Evolutionary conservation across 306 rosid genomes (phyloP).

Genomic region (Quercus rubra): DNA sequence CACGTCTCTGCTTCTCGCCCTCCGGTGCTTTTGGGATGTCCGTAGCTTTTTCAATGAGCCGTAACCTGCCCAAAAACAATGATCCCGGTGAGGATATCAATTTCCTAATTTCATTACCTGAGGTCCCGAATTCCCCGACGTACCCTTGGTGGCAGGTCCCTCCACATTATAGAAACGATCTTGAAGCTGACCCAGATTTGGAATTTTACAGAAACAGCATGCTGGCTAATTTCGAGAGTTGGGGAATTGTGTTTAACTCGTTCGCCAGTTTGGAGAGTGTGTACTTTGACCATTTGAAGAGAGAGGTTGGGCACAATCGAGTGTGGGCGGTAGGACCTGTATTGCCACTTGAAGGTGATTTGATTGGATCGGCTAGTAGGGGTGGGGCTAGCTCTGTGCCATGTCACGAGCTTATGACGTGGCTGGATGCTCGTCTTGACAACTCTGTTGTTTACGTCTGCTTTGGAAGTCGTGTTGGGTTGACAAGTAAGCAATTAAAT

Average conservation of each 20-base stretch:
- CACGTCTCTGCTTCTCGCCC: constrained; percentile 39
- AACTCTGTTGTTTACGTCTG: background rate
- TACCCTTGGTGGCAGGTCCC: constrained; percentile 47
- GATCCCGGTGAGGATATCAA: background rate
- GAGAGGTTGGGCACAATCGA: constrained; percentile 23
- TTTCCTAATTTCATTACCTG: constrained; percentile 21
- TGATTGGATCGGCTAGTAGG: background rate
- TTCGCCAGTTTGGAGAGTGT: constrained; percentile 30
- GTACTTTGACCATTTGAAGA: constrained; percentile 25
- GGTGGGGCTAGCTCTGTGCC: background rate
- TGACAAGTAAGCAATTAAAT: background rate
- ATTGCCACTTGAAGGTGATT: background rate
- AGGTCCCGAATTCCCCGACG: constrained; percentile 35
- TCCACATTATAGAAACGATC: background rate
- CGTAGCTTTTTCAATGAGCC: constrained; percentile 18
- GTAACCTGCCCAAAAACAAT: constrained; percentile 3
- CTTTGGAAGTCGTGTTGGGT: background rate
- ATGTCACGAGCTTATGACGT: background rate
- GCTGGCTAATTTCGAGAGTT: constrained; percentile 7
- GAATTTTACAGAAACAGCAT: constrained; percentile 1
- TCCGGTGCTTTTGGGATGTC: constrained; percentile 26
- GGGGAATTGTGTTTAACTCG: constrained; percentile 41
- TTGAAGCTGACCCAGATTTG: constrained; percentile 23
- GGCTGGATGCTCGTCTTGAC: background rate
- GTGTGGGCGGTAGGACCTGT: constrained; percentile 51